phyloP scores from a whole-genome alignment of 2,329 filamentous ascomycete species.

The Lachnellula suecica region DNA sequence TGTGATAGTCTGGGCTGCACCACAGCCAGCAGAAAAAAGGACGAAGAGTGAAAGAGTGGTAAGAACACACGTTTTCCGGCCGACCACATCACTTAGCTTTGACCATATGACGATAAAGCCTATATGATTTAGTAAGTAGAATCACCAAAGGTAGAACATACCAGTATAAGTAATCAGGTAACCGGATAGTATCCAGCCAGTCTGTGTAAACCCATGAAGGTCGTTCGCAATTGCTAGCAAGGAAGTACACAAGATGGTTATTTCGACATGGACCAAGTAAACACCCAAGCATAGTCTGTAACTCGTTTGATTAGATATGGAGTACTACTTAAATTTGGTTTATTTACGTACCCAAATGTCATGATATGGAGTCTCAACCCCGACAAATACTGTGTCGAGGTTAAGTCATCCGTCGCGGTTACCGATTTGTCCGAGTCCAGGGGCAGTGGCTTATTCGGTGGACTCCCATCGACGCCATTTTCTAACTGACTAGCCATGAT shows the following conservation, averaged over 20 bases:
- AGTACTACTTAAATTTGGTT: too few relatives aligned
- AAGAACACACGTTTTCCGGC: background rate
- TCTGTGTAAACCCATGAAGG: background rate
- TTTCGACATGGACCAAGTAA: conserved; percentile 1
- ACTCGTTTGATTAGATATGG: too few relatives aligned
- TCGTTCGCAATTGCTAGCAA: background rate
- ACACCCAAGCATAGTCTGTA: background rate
- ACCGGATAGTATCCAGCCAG: background rate
- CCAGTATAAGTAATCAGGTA: background rate
- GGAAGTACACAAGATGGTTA: background rate
- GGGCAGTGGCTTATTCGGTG: background rate
- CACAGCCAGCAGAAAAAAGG: background rate
- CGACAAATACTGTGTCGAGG: background rate
- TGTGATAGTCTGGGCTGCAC: background rate
- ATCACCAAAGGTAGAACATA: background rate
- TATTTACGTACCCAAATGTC: background rate
- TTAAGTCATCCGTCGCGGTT: background rate
- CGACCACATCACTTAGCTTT: background rate
- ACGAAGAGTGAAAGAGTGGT: background rate
- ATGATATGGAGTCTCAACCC: background rate
- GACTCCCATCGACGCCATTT: background rate
- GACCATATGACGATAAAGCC: background rate
- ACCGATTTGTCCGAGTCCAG: background rate
- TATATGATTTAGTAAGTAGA: background rate
- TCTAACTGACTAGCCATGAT: background rate